phyloP scores from a whole-genome alignment of 1,284 basidiomycete genomes.

The Naganishia cerealis region DNA sequence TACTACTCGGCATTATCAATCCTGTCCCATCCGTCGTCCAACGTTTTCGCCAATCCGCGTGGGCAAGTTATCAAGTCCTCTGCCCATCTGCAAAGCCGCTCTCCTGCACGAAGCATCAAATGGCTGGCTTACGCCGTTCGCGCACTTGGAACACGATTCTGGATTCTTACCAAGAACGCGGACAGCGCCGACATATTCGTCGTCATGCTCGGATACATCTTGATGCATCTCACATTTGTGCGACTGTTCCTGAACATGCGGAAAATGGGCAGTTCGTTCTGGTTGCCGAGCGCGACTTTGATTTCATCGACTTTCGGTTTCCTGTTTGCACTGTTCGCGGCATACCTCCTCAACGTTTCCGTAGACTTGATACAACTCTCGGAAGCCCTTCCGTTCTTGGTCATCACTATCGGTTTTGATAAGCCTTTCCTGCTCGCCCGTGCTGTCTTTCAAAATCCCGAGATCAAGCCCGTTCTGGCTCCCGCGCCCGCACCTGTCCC shows the following conservation, averaged over 20 bases:
- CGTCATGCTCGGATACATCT: conserved; percentile 88
- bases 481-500: conserved; percentile 55
- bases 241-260: conserved; percentile 83
- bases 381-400: conserved; percentile 94
- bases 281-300: conserved; percentile 78
- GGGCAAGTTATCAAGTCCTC: conserved; percentile 7
- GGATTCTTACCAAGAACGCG: conserved; percentile 84
- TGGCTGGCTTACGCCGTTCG: conserved; percentile 84
- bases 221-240: conserved; percentile 95
- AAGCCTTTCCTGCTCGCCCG: conserved; percentile 90
- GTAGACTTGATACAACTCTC: conserved; percentile 90
- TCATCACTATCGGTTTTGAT: conserved; percentile 96
- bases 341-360: conserved; percentile 77
- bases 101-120: conserved; percentile 60
- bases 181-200: conserved; percentile 94
- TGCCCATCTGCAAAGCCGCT: background rate
- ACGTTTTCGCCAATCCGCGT: conserved; percentile 22
- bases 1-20: conserved; percentile 25
- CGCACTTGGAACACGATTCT: conserved; percentile 79
- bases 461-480: conserved; percentile 58
- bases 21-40: conserved; percentile 18
- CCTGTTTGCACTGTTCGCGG: conserved; percentile 79
- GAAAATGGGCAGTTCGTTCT: conserved; percentile 82
- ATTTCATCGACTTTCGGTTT: conserved; percentile 84
- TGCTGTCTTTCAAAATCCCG: conserved; percentile 84